Base-by-base conservation (phyloP, 1,284 basidiomycete species). In the Neotropicomus parvogracilis region DNA sequence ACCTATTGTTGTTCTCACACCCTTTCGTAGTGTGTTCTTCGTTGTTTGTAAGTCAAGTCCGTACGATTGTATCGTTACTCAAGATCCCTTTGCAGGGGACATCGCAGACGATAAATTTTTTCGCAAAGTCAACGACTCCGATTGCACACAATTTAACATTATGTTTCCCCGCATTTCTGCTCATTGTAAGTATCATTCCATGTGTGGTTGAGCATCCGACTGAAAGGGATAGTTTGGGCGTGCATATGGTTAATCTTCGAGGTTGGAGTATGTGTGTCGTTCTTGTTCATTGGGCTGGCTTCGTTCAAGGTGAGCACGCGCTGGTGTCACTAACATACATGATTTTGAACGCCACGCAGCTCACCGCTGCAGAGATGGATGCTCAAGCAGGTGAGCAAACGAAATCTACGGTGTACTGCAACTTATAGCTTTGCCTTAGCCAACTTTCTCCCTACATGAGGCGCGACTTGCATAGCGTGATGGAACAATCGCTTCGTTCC, bases 91-190 rank as follows among this genome's bases (percentile, higher is more conserved):
- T 34, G 49, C 58, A 90, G 88, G 88, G 88, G 88, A 91, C 60
- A 79, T 91, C 26, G 80, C 87, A 42, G 88, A 91, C 61, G 88
- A 91, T 63, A 80, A 85, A 54, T 90, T 89, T 70, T 91, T 91
- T 68, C 85, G 87, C 59, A 91, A 91, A 70, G 76, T 79, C 20
- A 91, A 91, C 58, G 87, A 89, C 60, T 89, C 88, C 3, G 88
- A 91, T 59, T 83, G 84, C 38, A 87, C 87, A 4, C 88, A 91
- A 59, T 91, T 87, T 60, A 66, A 76, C 13, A 65, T 88, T 35
- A 62, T 91, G 44, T 90, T 75, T 64, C 86, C 87, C 8, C 66
- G 69, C 10, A 74, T 87, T 48, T 74, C 77, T 31, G 74, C 85
- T 24, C 85, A 89, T 57, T 67, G 88, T 87, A 65, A 53, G 53